These are phyloP conservation scores for Scenedesmus sp. DNA, from an alignment of 163 green algal species.

Conservation along the genomic window DNA sequence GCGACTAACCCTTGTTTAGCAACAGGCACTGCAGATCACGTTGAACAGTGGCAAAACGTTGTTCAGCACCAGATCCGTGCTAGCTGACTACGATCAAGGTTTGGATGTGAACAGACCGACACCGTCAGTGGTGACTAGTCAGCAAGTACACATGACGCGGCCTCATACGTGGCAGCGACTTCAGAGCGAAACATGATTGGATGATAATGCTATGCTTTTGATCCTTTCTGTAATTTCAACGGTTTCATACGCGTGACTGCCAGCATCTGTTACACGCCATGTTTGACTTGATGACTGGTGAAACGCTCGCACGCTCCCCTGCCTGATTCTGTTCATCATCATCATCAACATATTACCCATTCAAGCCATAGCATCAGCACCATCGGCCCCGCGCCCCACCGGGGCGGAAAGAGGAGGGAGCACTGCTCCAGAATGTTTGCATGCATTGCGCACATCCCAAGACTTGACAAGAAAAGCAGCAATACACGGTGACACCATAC, in stretches of 20 bases:
- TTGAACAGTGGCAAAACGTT: background rate
- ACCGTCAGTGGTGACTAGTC: background rate
- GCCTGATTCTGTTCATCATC: background rate
- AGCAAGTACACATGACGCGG: constrained; percentile 7
- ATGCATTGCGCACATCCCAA: too few species aligned
- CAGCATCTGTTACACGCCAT: background rate
- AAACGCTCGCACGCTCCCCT: background rate
- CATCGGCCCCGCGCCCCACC: too few species aligned
- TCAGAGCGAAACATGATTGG: too few species aligned
- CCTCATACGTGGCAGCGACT: background rate
- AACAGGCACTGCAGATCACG: background rate
- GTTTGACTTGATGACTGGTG: background rate
- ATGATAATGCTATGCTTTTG: too few species aligned
- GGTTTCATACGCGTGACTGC: background rate
- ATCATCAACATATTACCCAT: too few species aligned
- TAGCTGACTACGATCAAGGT: background rate
- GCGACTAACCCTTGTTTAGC: constrained; percentile 3
- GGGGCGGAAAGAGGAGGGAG: too few species aligned
- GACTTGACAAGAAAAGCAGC: too few species aligned
- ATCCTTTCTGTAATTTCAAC: too few species aligned
- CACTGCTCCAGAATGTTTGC: too few species aligned
- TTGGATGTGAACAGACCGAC: background rate
- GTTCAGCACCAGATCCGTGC: background rate
- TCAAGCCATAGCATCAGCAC: too few species aligned
- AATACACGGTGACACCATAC: too few species aligned